Base-by-base conservation (phyloP, 2,329 filamentous ascomycete genomes). In the Sporothrix luriei region DNA sequence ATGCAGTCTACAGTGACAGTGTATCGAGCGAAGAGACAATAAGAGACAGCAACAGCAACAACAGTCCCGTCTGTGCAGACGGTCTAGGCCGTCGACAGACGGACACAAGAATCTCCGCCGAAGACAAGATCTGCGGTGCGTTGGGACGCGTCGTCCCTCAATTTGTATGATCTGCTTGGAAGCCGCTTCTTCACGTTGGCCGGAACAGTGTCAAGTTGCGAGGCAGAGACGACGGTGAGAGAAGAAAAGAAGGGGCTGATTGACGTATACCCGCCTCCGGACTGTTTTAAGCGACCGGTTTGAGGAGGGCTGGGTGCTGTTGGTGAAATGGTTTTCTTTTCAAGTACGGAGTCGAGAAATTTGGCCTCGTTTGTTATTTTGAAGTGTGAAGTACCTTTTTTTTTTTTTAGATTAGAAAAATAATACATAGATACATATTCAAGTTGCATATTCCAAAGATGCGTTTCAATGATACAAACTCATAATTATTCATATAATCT, bases 121-220 rank as follows among this genome's bases (percentile, higher is more conserved):
- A 52, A 16, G 59, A n/a, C 59, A 48, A 38, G 61, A 65, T 65
- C 61, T 51, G 61, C 61, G 16, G 61, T 65, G 61, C 61, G 61
- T 65, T 65, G 46, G 26, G 46, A 49, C 19, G 26, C 19, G 7
- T 13, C 19, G 7, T 13, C 43, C 59, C 24, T 49, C 21, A 13
- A 49, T 29, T 59, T 59, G 55, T 21, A 46, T 19, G 61, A 51
- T 65, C 26, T 33, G 19, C 26, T 51, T 49, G 46, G 19, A 65
- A 38, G 61, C 61, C 61, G 26, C 24, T 13, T 51, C 21, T 65
- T 26, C 43, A 14, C 26, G 24, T 21, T 38, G 43, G 29, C 61
- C n/a, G 61, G 61, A 65, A 65, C 61, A 51, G 61, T 65, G 40
- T 51, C 61, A 65, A 21, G 61, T 65, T 51, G 61, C 19, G 26